Evolutionary conservation across 306 rosid genomes (phyloP), one percentile per base, ranked within the genome.

Genomic region (Hylodesmum podocarpum): DNA sequence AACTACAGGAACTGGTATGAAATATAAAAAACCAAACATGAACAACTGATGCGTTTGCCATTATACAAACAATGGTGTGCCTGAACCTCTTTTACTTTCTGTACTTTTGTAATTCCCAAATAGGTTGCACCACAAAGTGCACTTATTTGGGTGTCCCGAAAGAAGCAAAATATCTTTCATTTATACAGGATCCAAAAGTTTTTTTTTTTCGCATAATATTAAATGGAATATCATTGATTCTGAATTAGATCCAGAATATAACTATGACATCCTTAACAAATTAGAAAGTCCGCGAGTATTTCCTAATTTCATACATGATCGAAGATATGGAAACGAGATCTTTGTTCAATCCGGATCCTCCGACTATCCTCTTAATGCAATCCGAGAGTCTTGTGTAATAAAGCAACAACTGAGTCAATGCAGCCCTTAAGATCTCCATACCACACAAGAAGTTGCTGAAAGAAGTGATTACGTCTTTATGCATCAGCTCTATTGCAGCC

Each of bases 371-470:
- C 92, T 93, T 94, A 73, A 94, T 90, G 90, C 91, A 90, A 84
- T 94, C 98, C 0, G 97, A 84, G 78, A 94, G 97, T 80, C 98
- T 87, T 6, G 98, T 94, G 78, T 94, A 94, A 66, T 94, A 94
- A 51, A 94, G 98, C 77, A 94, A 79, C 67, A 94, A 49, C 18
- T 93, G 98, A 78, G 98, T 91, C 87, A 93, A 80, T 12, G 98
- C 98, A 37, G 96, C 96, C 87, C 96, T 86, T 78, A 85, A 73
- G 49, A 81, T 95, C 62, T 95, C 98, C 98, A 95, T 95, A 14
- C 98, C 98, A 57, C 97, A 92, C 87, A 95, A 84, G 85, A 95
- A 92, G 88, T 89, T 95, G 88, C 98, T 95, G 86, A 95, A 95
- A 75, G 98, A 95, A 29, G 98, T 95, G 58, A 95, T 95, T 66